These are phyloP conservation scores for Lichtheimia ramosa DNA, from an alignment of 371 early-diverging fungal genomes.

Conservation along the genomic window DNA sequence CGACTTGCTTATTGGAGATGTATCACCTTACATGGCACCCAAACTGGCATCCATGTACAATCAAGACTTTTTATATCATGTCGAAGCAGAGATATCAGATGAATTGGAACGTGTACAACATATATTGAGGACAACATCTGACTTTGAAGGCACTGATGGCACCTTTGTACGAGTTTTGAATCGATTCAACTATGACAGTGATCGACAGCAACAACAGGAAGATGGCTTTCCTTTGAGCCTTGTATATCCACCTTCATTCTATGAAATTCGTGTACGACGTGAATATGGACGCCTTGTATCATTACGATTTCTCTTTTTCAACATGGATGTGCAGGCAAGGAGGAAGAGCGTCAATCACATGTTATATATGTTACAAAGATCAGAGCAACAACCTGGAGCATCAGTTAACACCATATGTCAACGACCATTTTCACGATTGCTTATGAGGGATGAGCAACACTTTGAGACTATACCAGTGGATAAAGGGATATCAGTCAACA, in stretches of 20 bases:
- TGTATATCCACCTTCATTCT: conserved; percentile 36
- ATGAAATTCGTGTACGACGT: conserved; percentile 39
- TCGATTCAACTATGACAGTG: conserved; percentile 5
- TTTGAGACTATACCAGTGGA: conserved; percentile 11
- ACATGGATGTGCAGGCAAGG: conserved; percentile 41
- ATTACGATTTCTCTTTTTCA: conserved; percentile 50
- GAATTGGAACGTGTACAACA: conserved; percentile 21
- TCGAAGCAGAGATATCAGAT: conserved; percentile 28
- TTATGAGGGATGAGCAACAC: conserved; percentile 54
- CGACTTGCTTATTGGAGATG: conserved; percentile 43
- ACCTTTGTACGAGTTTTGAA: conserved; percentile 45
- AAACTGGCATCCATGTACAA: conserved; percentile 38
- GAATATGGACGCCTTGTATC: conserved; percentile 45
- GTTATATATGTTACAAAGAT: conserved; percentile 12
- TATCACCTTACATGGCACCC: conserved; percentile 51
- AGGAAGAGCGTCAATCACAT: conserved; percentile 22
- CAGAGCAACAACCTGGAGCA: conserved; percentile 14
- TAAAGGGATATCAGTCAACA: not conserved
- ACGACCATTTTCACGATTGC: conserved; percentile 48
- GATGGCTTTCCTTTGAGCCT: conserved; percentile 26
- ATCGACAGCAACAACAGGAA: conserved; percentile 3
- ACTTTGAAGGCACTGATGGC: conserved; percentile 41
- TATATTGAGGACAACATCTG: conserved; percentile 26
- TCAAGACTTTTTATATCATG: conserved; percentile 39
- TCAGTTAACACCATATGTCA: conserved; percentile 40